Conservation (phyloP, 1,284 basidiomycete species). For the Ganoderma leucocontextum region DNA sequence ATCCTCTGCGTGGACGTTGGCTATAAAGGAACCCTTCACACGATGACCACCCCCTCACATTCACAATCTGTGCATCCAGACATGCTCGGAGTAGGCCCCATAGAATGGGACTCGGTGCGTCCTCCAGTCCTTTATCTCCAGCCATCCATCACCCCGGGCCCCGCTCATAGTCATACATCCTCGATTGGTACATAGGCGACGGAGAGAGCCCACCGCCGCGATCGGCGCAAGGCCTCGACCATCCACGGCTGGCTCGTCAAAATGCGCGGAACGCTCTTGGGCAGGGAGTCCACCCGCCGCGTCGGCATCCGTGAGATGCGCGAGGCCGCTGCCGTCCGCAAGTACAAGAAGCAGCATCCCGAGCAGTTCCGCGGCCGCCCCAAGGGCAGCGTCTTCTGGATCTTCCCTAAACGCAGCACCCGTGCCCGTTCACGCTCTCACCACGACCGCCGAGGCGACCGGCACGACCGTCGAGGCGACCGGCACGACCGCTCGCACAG, state of each 20-base stretch:
- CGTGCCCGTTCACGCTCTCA: slow-evolving; percentile 9
- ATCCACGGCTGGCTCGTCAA: slow-evolving; percentile 84
- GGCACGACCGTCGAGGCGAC: slow-evolving; percentile 15
- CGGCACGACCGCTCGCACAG: neutral
- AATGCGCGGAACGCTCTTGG: slow-evolving; percentile 74
- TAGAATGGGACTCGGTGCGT: slow-evolving; percentile 54
- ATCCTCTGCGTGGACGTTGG: neutral
- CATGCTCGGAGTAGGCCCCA: slow-evolving; percentile 32
- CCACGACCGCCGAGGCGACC: slow-evolving; percentile 15
- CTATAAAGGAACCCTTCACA: slow-evolving; percentile 4
- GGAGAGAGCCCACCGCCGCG: slow-evolving; percentile 39
- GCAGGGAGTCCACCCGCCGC: slow-evolving; percentile 67
- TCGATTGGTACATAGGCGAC: slow-evolving; percentile 47
- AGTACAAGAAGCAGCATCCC: slow-evolving; percentile 33
- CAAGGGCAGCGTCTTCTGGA: slow-evolving; percentile 28
- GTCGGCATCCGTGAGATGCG: slow-evolving; percentile 52
- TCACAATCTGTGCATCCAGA: slow-evolving; percentile 1
- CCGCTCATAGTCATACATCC: slow-evolving; percentile 31
- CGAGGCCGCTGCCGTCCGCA: slow-evolving; percentile 40
- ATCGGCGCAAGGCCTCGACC: slow-evolving; percentile 63
- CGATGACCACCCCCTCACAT: slow-evolving; percentile 6
- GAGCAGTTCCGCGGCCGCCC: slow-evolving; percentile 28
- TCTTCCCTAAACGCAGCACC: slow-evolving; percentile 24
- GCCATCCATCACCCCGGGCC: neutral
- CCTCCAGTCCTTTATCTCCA: neutral